phyloP scores from a whole-genome alignment of 768 basidiomycete species.

The Rhodosporidiobolus sp. region DNA sequence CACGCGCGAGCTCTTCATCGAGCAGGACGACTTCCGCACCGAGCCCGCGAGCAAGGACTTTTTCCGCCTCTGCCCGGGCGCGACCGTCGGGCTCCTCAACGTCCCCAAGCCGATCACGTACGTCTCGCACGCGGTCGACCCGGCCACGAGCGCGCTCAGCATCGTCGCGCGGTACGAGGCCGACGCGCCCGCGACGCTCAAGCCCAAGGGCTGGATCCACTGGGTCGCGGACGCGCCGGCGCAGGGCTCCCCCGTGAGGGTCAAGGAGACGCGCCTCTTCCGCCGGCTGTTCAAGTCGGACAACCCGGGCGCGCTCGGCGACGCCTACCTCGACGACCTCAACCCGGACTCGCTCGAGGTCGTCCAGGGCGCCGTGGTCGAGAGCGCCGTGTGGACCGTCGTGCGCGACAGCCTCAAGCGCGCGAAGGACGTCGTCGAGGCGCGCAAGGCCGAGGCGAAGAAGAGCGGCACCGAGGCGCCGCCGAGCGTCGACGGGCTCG shows the following conservation, averaged over 20 bases:
- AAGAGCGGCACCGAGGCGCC: conserved; percentile 53
- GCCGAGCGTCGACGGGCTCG: conserved; percentile 63
- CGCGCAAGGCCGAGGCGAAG: conserved; percentile 63
- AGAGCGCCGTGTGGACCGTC: conserved; percentile 82
- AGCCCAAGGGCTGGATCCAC: conserved; percentile 91
- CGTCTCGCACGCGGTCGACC: conserved; percentile 78
- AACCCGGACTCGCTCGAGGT: conserved; percentile 76
- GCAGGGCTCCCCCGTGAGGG: conserved; percentile 72
- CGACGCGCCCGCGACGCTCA: conserved; percentile 58
- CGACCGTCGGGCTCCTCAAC: conserved; percentile 94
- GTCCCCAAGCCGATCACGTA: conserved; percentile 89
- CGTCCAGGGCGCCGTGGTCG: conserved; percentile 75
- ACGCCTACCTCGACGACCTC: conserved; percentile 73
- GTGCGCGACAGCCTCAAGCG: conserved; percentile 65
- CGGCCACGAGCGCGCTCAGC: conserved; percentile 65
- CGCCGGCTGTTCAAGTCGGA: conserved; percentile 91
- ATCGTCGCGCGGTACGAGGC: conserved; percentile 71
- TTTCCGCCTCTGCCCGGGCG: conserved; percentile 95
- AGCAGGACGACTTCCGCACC: conserved; percentile 84
- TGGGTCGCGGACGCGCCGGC: conserved; percentile 86
- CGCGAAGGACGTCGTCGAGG: conserved; percentile 58
- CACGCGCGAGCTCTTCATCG: conserved; percentile 85
- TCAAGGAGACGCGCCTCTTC: conserved; percentile 90
- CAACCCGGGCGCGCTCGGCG: conserved; percentile 63
- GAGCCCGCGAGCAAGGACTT: conserved; percentile 84